Evolutionary conservation across 2,329 filamentous ascomycete species (phyloP).

Genomic region (Aureobasidium sp.): DNA sequence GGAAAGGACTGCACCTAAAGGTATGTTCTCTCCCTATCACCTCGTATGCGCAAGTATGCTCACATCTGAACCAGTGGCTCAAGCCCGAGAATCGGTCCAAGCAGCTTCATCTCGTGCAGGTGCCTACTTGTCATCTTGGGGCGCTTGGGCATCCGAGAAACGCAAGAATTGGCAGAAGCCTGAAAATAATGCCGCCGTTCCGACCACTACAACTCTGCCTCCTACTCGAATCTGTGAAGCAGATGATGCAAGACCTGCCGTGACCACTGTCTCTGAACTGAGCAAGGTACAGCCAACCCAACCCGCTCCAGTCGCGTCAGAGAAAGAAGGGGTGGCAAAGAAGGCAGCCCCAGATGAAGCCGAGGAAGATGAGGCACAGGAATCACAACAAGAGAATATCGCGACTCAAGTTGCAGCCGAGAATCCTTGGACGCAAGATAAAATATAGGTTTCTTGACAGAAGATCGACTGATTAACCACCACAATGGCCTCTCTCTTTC

Average conservation of each 20-base stretch:
- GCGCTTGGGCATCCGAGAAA: slow-evolving; percentile 66
- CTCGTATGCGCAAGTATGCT: neutral
- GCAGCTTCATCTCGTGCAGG: slow-evolving; percentile 51
- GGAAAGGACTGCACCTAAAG: slow-evolving; percentile 17
- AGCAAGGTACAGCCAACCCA: neutral
- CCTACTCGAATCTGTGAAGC: neutral
- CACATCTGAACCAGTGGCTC: slow-evolving; percentile 39
- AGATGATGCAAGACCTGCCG: neutral
- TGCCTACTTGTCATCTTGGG: slow-evolving; percentile 58
- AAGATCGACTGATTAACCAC: no score
- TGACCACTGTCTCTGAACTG: neutral
- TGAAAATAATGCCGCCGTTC: neutral
- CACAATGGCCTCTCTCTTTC: no score
- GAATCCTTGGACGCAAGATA: neutral
- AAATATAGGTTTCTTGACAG: neutral
- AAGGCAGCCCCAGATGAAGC: neutral
- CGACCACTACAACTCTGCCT: neutral
- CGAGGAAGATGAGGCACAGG: neutral
- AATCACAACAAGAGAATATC: neutral
- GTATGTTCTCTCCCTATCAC: neutral
- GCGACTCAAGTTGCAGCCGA: neutral
- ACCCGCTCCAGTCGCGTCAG: neutral
- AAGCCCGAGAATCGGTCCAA: slow-evolving; percentile 49
- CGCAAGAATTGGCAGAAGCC: slow-evolving; percentile 41
- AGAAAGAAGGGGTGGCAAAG: neutral